A percentile compares a stretch with the other conserved stretches of the same genome.
These are phyloP conservation scores for Dactylellina leptospora DNA, from an alignment of 2,329 filamentous ascomycete species.

Conservation along the genomic window DNA sequence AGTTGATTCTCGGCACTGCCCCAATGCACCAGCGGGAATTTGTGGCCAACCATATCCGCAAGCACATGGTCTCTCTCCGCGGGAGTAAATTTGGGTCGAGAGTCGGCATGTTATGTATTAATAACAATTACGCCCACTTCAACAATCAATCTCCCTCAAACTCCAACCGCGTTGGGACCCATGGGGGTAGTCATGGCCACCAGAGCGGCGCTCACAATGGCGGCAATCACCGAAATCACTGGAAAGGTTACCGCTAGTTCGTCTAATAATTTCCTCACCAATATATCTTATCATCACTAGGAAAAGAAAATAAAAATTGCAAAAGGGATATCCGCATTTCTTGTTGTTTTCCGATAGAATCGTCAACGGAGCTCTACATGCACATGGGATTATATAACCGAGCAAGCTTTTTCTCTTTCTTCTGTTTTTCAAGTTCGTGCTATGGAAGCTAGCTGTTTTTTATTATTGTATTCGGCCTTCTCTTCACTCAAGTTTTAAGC, in stretches of 20 bases:
- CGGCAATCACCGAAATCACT: conserved; percentile 27
- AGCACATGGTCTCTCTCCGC: conserved; percentile 98
- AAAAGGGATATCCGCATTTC: neutral
- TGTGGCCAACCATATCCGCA: conserved; percentile 91
- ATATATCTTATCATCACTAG: neutral
- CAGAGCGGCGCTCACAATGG: conserved; percentile 23
- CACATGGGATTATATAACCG: neutral
- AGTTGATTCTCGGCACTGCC: conserved; percentile 93
- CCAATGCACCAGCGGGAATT: conserved; percentile 88
- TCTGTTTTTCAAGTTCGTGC: conserved; percentile 12
- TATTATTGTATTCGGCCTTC: conserved; percentile 16
- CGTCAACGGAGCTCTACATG: too few species aligned
- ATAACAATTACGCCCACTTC: conserved; percentile 60
- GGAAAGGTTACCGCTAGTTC: conserved; percentile 45
- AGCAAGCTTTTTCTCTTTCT: neutral
- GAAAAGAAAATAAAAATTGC: neutral
- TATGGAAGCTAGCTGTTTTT: conserved; percentile 7
- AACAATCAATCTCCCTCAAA: conserved; percentile 16
- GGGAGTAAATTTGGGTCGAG: conserved; percentile 98
- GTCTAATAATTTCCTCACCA: neutral
- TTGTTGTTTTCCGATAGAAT: conserved; percentile 4
- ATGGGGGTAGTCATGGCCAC: conserved; percentile 28
- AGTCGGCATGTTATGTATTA: conserved; percentile 98
- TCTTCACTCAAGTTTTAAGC: neutral
- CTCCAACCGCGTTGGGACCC: conserved; percentile 12